Evolutionary conservation across 495 filamentous ascomycete genomes (phyloP), one percentile per base, ranked within the genome.

Genomic region (Chaetomium cochliodes): DNA sequence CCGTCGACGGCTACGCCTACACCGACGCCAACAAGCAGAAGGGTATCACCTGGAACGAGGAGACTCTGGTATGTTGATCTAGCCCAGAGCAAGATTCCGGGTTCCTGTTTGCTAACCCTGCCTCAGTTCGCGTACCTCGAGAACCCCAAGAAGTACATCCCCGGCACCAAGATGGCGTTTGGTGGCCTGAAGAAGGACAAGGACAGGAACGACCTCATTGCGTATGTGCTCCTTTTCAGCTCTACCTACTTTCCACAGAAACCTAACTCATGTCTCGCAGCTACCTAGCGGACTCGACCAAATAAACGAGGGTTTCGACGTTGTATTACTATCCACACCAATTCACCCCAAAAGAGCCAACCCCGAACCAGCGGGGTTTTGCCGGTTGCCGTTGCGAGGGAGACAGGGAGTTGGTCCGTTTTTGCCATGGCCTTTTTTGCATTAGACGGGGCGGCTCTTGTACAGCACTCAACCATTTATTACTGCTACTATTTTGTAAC

Each of bases 91-190:
- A 7, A 8, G 9, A 23, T 16, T 8, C n/a, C 20, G 54, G 12
- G n/a, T 16, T 23, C 39, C 26, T 22, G 18, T 53, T 62, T 44
- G 51, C 75, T 81, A 65, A 82, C 65, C 0, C 18, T 26, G 5
- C 26, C 49, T 9, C 58, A 80, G 75, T 83, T 83, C 73, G 78
- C 76, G n/a, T 82, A 83, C 79, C 80, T 82, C 56, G 80, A 83
- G 77, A 82, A 83, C 80, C 80, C 80, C 75, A 83, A 83, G 78
- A 83, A 83, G 78, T 83, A 77, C 87, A 98, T 99, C 67, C 96
- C 94, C 72, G 94, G 94, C 70, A 99, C 94, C 80, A 99, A 99
- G 92, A 99, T 99, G 94, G 94, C 94, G 74, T 99, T 99, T 79
- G 94, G 94, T 83, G 94, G 94, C 76, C 84, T 99, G 71, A 99